Conservation (phyloP, 1,284 basidiomycete species). For the Heterobasidion parviporum region DNA sequence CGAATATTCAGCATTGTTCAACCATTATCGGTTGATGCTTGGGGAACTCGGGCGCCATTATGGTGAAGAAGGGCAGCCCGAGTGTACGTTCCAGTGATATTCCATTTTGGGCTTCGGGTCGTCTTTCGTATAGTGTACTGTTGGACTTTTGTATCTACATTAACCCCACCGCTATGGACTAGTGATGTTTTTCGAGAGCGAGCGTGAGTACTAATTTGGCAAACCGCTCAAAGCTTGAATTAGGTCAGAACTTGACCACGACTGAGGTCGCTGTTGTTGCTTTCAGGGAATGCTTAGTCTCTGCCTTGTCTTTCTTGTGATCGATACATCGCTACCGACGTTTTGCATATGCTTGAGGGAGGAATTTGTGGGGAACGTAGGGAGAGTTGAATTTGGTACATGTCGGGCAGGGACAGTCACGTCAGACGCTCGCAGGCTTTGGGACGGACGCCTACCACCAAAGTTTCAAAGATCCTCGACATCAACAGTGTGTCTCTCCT, state of each 20-base stretch:
- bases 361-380: neutral
- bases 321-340: neutral
- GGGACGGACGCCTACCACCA: neutral
- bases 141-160: neutral
- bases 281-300: neutral
- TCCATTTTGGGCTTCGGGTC: neutral
- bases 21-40: conserved; percentile 25
- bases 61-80: conserved; percentile 7
- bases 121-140: neutral
- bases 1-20: conserved; percentile 25
- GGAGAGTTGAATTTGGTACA: neutral
- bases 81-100: conserved; percentile 16
- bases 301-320: neutral
- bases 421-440: neutral
- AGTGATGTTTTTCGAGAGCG: no score
- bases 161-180: no score
- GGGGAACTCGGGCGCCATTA: conserved; percentile 10
- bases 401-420: neutral
- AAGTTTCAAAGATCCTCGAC: neutral
- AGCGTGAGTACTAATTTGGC: neutral
- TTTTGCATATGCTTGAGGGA: neutral
- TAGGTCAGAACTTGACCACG: neutral
- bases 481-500: neutral
- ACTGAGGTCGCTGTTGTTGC: neutral
- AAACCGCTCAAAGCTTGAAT: neutral